Evolutionary conservation across 1,284 basidiomycete species (phyloP).

Genomic region (Chiua sp.): DNA sequence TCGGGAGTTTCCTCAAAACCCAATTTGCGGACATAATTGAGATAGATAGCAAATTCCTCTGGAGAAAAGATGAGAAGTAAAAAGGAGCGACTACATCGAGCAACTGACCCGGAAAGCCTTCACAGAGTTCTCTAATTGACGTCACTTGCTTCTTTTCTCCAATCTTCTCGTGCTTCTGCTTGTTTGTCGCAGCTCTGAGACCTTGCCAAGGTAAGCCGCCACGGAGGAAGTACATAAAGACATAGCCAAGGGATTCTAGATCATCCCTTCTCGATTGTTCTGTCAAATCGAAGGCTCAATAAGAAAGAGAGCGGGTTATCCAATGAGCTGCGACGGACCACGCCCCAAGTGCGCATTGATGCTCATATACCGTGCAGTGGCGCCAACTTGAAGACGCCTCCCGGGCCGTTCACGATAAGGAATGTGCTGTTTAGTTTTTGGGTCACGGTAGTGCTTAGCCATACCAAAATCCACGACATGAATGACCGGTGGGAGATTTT

Average conservation of each 20-base stretch:
- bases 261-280: conserved; percentile 91
- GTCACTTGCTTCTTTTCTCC: conserved; percentile 99
- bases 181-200: conserved; percentile 95
- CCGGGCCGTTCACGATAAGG: conserved; percentile 98
- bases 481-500: conserved; percentile 49
- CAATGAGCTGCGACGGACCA: conserved; percentile 37
- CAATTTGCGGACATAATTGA: conserved; percentile 96
- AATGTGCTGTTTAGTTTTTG: conserved; percentile 97
- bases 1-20: conserved; percentile 97
- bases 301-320: background rate
- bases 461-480: conserved; percentile 98
- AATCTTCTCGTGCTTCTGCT: conserved; percentile 99
- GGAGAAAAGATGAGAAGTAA: conserved; percentile 77
- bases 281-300: conserved; percentile 12
- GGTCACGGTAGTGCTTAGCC: conserved; percentile 99
- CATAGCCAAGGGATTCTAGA: conserved; percentile 94
- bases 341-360: conserved; percentile 98
- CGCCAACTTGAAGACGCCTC: conserved; percentile 98
- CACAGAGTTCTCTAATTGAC: conserved; percentile 92
- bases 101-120: conserved; percentile 90
- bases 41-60: conserved; percentile 97
- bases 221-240: conserved; percentile 98
- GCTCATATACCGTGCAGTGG: conserved; percentile 98
- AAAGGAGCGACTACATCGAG: conserved; percentile 67
- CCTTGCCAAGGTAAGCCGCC: conserved; percentile 97